phyloP scores from a whole-genome alignment of 2,329 filamentous ascomycete species.

The Alternaria arborescens region DNA sequence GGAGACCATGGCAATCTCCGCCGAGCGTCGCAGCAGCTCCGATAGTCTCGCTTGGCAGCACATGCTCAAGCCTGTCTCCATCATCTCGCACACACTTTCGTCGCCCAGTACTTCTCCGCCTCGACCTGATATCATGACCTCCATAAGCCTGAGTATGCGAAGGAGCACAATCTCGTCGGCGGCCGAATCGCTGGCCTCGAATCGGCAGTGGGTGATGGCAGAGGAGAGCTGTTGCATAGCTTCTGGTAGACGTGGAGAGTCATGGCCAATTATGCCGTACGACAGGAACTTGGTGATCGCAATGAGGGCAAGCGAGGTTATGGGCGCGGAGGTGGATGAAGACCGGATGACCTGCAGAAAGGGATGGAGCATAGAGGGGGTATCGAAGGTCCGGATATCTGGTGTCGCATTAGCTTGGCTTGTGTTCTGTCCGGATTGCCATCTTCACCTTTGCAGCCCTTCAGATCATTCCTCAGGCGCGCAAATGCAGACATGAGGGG shows the following conservation, averaged over 20 bases:
- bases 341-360: constrained; percentile 97
- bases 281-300: constrained; percentile 96
- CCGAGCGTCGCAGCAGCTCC: constrained; percentile 86
- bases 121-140: constrained; percentile 94
- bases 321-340: constrained; percentile 93
- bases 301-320: constrained; percentile 92
- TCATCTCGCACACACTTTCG: constrained; percentile 99
- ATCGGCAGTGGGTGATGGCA: constrained; percentile 96
- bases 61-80: constrained; percentile 96
- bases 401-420: constrained; percentile 33
- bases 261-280: constrained; percentile 86
- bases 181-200: constrained; percentile 93
- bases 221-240: constrained; percentile 95
- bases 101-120: constrained; percentile 94
- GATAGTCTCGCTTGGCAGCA: constrained; percentile 94
- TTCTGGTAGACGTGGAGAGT: constrained; percentile 85
- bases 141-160: constrained; percentile 96
- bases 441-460: constrained; percentile 76
- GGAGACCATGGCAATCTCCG: constrained; percentile 95
- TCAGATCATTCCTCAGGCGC: constrained; percentile 85
- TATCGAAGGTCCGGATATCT: constrained; percentile 91
- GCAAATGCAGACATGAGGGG: constrained; percentile 95
- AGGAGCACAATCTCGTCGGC: constrained; percentile 95
- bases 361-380: constrained; percentile 85
- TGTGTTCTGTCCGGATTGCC: neutral